These are phyloP conservation scores for Drosera capensis DNA, from an alignment of 148 eudicot genomes.

Conservation along the genomic window DNA sequence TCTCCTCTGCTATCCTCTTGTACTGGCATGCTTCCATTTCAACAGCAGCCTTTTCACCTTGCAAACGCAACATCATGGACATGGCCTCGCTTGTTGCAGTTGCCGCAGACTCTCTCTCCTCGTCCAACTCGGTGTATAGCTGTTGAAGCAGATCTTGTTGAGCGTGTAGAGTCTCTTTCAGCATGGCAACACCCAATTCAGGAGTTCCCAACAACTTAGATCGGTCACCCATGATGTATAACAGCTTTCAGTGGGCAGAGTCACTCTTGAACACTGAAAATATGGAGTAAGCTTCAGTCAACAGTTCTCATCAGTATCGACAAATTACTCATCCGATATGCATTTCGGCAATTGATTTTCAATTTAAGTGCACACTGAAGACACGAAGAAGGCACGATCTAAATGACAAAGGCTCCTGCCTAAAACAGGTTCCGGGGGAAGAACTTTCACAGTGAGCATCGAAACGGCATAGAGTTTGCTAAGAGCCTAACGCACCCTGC, in stretches of 20 bases:
- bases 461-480: no score
- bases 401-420: no score
- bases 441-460: no score
- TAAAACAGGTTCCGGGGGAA: no score
- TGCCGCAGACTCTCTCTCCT: slow-evolving; percentile 74
- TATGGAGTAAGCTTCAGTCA: neutral
- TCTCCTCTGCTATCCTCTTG: slow-evolving; percentile 84
- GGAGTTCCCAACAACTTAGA: slow-evolving; percentile 14
- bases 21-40: slow-evolving; percentile 88
- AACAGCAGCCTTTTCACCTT: slow-evolving; percentile 80
- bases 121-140: slow-evolving; percentile 79
- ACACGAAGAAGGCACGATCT: no score
- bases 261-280: neutral
- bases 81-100: slow-evolving; percentile 73
- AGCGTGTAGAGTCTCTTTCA: slow-evolving; percentile 54
- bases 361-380: no score
- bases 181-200: slow-evolving; percentile 16
- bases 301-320: no score
- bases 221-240: slow-evolving; percentile 15
- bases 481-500: no score
- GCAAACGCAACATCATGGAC: slow-evolving; percentile 78
- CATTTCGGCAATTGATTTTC: no score
- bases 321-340: no score
- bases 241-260: neutral
- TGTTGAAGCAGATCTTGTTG: slow-evolving; percentile 74